Evolutionary conservation across 1,284 basidiomycete genomes (phyloP).

Genomic region (Porodaedalea pini): DNA sequence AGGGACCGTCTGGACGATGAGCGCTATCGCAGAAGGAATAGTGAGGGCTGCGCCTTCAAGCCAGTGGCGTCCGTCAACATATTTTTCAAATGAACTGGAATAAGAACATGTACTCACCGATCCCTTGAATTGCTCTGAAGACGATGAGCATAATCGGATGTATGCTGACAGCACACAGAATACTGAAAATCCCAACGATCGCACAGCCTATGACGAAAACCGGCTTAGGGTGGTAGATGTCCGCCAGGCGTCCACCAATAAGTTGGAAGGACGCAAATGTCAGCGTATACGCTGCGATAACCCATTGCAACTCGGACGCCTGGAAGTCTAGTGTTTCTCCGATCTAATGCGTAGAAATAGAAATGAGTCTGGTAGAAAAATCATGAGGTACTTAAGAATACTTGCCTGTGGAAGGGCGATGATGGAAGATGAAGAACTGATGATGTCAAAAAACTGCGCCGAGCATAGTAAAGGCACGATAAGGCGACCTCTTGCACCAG

Average conservation of each 20-base stretch:
- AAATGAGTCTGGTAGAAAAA: too few species aligned
- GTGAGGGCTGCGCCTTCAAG: slow-evolving; percentile 33
- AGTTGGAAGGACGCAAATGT: slow-evolving; percentile 43
- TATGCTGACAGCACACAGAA: not conserved
- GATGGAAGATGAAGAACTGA: slow-evolving; percentile 21
- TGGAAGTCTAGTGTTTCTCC: slow-evolving; percentile 27
- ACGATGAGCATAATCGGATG: slow-evolving; percentile 34
- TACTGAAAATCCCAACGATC: slow-evolving; percentile 5
- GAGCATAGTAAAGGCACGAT: slow-evolving; percentile 41
- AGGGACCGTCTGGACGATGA: slow-evolving; percentile 44
- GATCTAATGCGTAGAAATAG: slow-evolving; percentile 27
- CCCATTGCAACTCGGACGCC: slow-evolving; percentile 33
- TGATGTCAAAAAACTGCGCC: slow-evolving; percentile 43
- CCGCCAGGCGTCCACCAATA: slow-evolving; percentile 24
- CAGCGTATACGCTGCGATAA: slow-evolving; percentile 40
- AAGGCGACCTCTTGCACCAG: too few species aligned
- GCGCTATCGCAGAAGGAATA: slow-evolving; percentile 46
- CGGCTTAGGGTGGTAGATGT: too few species aligned
- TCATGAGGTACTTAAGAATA: too few species aligned
- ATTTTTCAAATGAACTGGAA: not conserved
- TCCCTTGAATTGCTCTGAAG: slow-evolving; percentile 42
- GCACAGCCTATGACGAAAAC: not conserved
- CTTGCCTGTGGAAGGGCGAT: slow-evolving; percentile 5
- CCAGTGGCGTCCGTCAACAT: too few species aligned
- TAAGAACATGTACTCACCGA: slow-evolving; percentile 28